These are phyloP conservation scores for Rhododendron henanense DNA, from an alignment of 148 eudicot genomes.

Conservation along the genomic window DNA sequence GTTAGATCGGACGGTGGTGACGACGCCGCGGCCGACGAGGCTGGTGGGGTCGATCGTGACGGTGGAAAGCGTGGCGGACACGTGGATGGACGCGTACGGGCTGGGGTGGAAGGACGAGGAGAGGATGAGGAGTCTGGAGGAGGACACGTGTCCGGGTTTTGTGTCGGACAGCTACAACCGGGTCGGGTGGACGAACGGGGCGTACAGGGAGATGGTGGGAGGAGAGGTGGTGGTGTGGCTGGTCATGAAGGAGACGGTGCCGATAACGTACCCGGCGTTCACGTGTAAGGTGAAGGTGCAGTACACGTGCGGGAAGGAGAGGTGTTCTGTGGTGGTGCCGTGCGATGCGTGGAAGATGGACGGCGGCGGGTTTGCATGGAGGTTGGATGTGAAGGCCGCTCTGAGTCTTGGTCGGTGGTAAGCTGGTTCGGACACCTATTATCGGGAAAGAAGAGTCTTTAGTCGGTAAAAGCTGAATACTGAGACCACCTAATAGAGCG, in stretches of 20 bases:
- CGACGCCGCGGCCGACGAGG: background rate
- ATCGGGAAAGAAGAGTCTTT: too few relatives aligned
- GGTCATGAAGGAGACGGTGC: slow-evolving; percentile 40
- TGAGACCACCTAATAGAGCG: background rate
- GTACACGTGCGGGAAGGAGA: slow-evolving; percentile 30
- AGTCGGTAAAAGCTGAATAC: too few relatives aligned
- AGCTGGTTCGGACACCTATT: too few relatives aligned
- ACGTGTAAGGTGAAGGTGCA: slow-evolving; percentile 65
- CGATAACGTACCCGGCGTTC: slow-evolving; percentile 38
- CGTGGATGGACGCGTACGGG: slow-evolving; percentile 48
- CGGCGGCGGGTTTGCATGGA: slow-evolving; percentile 83
- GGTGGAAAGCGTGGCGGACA: slow-evolving; percentile 68
- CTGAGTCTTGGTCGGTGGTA: slow-evolving; percentile 48
- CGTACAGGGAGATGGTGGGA: slow-evolving; percentile 47
- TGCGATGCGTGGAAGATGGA: slow-evolving; percentile 85
- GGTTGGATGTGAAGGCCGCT: slow-evolving; percentile 73
- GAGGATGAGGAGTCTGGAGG: slow-evolving; percentile 31
- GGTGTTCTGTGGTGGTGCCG: slow-evolving; percentile 40
- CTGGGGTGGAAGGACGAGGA: slow-evolving; percentile 51
- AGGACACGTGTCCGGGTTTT: slow-evolving; percentile 89
- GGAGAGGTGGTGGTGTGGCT: slow-evolving; percentile 35
- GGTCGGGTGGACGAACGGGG: slow-evolving; percentile 65
- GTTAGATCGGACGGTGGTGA: slow-evolving; percentile 7
- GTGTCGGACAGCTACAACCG: slow-evolving; percentile 50
- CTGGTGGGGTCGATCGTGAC: slow-evolving; percentile 38